Evolutionary conservation across 768 basidiomycete species (phyloP), one percentile per base, ranked within the genome.

Genomic region (Russula ochroleuca): DNA sequence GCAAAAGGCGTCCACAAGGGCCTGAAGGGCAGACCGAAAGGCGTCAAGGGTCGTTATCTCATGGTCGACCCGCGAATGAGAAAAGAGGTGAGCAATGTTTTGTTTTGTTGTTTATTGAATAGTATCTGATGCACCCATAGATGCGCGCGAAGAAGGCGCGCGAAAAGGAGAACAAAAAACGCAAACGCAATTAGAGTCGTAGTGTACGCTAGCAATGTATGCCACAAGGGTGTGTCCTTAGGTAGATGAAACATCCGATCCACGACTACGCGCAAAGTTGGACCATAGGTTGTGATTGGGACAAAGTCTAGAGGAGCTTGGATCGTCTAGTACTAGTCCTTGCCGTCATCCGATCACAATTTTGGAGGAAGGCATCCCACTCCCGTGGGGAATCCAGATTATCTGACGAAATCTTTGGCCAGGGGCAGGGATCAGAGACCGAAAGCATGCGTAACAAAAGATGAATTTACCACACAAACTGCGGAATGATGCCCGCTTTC

Each of bases 1-100:
- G 96, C 96, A 2, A 92, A 89, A 72, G 97, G 96, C 52, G 80
- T 82, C 6, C 89, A 95, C 73, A 92, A 84, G 70, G 97, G 94
- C 51, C 72, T 96, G 62, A 90, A 94, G 77, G 97, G 96, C 17
- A 77, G 97, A 57, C 96, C 97, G 31, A 96, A 89, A 73, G 97
- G 97, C 66, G 87, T 98, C 63, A 98, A 97, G 77, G 97, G 96
- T 37, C 83, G 90, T 53, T 98, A 97, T 75, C 78, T 86, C 43
- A 97, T 97, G 92, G 93, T 96, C 1, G 95, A 97, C 75, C 78
- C 92, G 5, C 80, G 95, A 68, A 94, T 94, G 89, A 91, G 83
- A 75, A 97, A 95, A 83, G 92, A 94, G 83, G 91, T 90, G 48
- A 40, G 81, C 73, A 50, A 33, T 25, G 66, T 51, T 47, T 45